Percentiles rank a stretch among this genome's conserved stretches.
These are phyloP conservation scores for Citrullus colocynthis DNA, from an alignment of 306 rosid species.

Conservation along the genomic window DNA sequence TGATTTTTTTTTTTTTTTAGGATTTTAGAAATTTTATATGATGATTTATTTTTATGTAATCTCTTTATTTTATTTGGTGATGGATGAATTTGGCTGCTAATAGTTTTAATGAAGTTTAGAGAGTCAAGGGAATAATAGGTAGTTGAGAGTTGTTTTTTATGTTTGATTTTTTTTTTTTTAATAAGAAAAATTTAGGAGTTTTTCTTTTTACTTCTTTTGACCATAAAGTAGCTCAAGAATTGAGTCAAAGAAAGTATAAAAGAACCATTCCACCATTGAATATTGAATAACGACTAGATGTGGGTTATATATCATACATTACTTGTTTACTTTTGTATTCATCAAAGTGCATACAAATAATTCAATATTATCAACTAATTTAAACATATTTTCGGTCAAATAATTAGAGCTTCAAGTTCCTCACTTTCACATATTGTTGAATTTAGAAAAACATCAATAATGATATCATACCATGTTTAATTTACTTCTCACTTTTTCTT, in stretches of 20 bases:
- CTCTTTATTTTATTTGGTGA: not conserved
- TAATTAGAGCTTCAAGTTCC: no score
- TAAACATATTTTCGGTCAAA: no score
- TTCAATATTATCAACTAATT: no score
- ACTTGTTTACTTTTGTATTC: no score
- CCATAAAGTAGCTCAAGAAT: not conserved
- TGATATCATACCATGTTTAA: no score
- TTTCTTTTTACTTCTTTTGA: not conserved
- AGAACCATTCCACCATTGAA: not conserved
- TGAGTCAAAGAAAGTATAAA: not conserved
- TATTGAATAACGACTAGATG: not conserved
- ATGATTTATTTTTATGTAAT: not conserved
- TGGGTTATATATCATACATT: no score
- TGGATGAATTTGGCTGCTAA: not conserved
- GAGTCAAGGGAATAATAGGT: not conserved
- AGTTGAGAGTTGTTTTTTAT: not conserved
- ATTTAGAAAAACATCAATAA: no score
- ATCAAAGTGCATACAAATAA: no score
- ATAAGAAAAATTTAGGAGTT: no score
- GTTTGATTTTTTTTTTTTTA: no score
- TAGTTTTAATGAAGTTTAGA: not conserved
- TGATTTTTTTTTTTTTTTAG: not conserved
- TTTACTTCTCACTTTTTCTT: not conserved
- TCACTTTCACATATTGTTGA: no score
- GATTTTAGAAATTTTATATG: not conserved